These are phyloP conservation scores for Pseudocercospora fijiensis DNA, from an alignment of 2,329 filamentous ascomycete species.

Conservation along the genomic window DNA sequence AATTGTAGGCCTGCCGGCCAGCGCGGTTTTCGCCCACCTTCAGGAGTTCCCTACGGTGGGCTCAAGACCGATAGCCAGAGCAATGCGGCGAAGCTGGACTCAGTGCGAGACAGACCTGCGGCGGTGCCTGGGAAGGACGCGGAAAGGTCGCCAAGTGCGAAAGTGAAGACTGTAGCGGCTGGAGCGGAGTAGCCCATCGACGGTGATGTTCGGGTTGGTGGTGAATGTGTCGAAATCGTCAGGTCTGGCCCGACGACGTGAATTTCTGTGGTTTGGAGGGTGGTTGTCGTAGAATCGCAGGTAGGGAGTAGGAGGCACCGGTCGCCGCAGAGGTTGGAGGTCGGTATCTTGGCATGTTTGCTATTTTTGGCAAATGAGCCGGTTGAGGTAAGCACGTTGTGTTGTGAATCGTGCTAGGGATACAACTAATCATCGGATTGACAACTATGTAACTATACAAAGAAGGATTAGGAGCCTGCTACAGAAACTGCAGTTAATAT, in stretches of 20 bases:
- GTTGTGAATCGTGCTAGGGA: too few species aligned
- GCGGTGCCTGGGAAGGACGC: constrained; percentile 37
- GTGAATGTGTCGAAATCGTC: constrained; percentile 4
- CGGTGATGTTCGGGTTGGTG: constrained; percentile 2
- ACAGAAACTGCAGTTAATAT: too few species aligned
- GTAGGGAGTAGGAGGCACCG: neutral
- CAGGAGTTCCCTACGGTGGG: constrained; percentile 47
- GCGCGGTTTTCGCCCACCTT: constrained; percentile 52
- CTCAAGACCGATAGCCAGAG: constrained; percentile 49
- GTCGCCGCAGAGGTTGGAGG: neutral
- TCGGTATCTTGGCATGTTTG: neutral
- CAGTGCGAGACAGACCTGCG: constrained; percentile 40
- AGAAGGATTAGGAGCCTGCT: too few species aligned
- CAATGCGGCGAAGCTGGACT: constrained; percentile 50
- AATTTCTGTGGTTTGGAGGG: neutral
- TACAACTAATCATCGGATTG: too few species aligned
- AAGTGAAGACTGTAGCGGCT: constrained; percentile 36
- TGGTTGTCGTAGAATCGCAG: constrained; percentile 1
- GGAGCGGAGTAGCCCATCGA: constrained; percentile 46
- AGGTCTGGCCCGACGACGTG: constrained; percentile 6
- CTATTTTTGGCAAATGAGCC: constrained; percentile 1
- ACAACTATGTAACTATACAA: too few species aligned
- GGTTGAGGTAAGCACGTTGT: neutral
- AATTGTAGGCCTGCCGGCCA: constrained; percentile 4
- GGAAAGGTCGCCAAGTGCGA: constrained; percentile 39